Base-by-base conservation (phyloP, 1,139 yeast genomes). In the Yueomyces sp. region DNA sequence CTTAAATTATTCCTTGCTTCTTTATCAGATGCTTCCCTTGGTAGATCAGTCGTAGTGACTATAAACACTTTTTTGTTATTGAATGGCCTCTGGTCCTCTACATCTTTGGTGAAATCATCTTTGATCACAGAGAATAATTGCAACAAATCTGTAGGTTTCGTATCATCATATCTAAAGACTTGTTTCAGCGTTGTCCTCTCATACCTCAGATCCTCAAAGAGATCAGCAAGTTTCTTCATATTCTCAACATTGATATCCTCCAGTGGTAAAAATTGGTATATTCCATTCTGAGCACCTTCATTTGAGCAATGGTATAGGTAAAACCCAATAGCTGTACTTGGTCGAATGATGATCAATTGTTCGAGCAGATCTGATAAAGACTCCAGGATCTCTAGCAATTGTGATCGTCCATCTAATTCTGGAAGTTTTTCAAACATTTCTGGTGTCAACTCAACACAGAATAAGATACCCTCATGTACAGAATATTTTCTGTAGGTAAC, bases 251-350 rank as follows among this genome's bases (percentile, higher is more conserved):
- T 68, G 12, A 73, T 51, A 48, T 69, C 74, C 33, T 53, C 49
- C 26, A 72, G 51, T 2, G 61, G 57, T 38, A 72, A 58, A 3
- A 71, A 46, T 37, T 60, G 60, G 42, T 57, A 59, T 1, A 70
- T 58, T 1, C 70, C 68, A 30, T 48, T 38, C 6, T 55, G 50
- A 3, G 56, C 44, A 3, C 52, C 58, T 4, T 49, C 41, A n/a
- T 56, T 49, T 1, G 43, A 36, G 48, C 78, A 67, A 51, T 79
- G 75, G 60, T 75, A 76, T 28, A 81, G 57, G 52, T 76, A 80
- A 40, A 81, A 70, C 0, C 87, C 89, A 34, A 81, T 64, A 0
- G 86, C 87, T 0, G 86, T 76, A 45, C 68, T 68, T 2, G 83
- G 81, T 44, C 73, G 59, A 0, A 80, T 69, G 37, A 78, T 75